Base-by-base conservation (phyloP, 2,329 filamentous ascomycete species). In the Chrysosporium queenslandicum region DNA sequence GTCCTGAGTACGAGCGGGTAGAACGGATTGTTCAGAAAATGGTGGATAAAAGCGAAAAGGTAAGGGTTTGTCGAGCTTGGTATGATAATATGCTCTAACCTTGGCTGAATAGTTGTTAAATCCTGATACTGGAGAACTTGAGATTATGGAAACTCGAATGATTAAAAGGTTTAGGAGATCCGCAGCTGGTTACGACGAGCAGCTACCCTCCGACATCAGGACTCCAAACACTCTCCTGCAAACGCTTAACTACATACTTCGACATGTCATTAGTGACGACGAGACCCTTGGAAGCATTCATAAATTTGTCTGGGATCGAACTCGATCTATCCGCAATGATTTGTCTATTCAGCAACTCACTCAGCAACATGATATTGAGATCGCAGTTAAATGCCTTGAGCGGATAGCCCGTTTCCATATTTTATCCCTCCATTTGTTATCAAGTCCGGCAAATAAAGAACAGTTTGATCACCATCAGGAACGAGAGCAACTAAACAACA, bases 281-380 rank as follows among this genome's bases (percentile, higher is more conserved):
- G 71, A 76, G 16, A 66, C 70, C 29, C 67, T 80, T 47, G 73
- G 69, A 1, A 63, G 71, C n/a, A 73, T 81, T 11, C 78, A 83
- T 59, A 75, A 77, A 55, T 84, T 82, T 63, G 74, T 83, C 23
- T 84, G 81, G 81, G 80, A 83, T 61, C 74, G 81, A 16, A 82
- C 80, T 30, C 74, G 81, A 43, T 80, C 78, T 4, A 77, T 84
- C 53, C 75, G 81, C 37, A 83, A 83, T 60, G 81, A 84, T 61
- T 79, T 83, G 47, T 79, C 78, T 2, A 81, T 82, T 18, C 79
- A 82, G 62, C 76, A 79, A 59, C 67, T 82, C 53, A 76, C 74
- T 6, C 77, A 75, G 55, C 64, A 69, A n/a, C 68, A 72, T n/a
- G 76, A 82, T 60, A 72, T 83, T 32, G 66, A 69, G 43, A 72